A percentile compares a stretch with the other conserved stretches of the same genome.
Evolutionary conservation across 202 grass and related monocot genomes (phyloP).

Genomic region (Saccharum hybrid): DNA sequence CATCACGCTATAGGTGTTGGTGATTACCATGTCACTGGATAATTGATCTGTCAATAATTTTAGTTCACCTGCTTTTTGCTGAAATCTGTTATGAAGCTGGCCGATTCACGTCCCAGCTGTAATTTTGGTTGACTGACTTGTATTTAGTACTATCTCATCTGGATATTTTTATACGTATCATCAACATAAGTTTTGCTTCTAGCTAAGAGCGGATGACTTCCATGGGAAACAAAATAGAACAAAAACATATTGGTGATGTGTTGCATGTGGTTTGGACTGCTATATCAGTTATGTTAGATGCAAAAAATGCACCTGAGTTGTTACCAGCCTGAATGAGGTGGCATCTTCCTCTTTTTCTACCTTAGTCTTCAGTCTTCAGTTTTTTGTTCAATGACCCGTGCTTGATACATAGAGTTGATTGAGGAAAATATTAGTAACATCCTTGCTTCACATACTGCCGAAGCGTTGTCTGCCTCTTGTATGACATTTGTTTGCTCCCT

Average conservation of each 20-base stretch:
- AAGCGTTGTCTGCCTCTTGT: background rate
- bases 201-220: too few species aligned
- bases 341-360: background rate
- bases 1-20: too few species aligned
- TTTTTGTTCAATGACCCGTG: background rate
- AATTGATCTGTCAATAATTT: background rate
- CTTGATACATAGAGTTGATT: background rate
- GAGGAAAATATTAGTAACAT: background rate
- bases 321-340: background rate
- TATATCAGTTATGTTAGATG: background rate
- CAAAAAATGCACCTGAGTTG: background rate
- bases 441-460: background rate
- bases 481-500: background rate
- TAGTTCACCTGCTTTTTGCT: slow-evolving; percentile 6
- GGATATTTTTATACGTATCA: background rate
- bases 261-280: background rate
- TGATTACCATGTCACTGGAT: too few species aligned
- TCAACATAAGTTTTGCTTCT: background rate
- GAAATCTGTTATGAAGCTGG: background rate
- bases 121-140: background rate
- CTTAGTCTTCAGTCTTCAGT: background rate
- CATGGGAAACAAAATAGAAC: background rate
- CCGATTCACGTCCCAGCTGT: background rate
- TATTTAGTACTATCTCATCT: background rate
- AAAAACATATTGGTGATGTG: background rate